Evolutionary conservation across 768 basidiomycete genomes (phyloP).

Genomic region (Agrocybe praecox): DNA sequence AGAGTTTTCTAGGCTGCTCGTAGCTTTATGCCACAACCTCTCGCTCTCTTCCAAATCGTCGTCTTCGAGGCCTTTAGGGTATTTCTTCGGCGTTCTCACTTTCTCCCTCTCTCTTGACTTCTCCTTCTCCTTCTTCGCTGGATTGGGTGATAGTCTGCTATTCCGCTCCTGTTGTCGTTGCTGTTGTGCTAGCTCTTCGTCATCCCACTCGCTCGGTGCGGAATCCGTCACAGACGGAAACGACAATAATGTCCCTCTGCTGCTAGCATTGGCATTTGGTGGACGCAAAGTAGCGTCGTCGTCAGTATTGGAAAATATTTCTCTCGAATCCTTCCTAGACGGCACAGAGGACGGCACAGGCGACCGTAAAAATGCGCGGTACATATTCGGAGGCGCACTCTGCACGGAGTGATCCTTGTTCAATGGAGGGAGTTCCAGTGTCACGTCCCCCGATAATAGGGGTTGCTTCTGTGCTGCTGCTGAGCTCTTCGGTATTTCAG

Average conservation of each 20-base stretch:
- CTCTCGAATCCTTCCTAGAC: slow-evolving; percentile 35
- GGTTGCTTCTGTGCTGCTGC: background rate
- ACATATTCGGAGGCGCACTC: slow-evolving; percentile 49
- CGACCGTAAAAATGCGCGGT: slow-evolving; percentile 28
- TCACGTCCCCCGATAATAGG: slow-evolving; percentile 3
- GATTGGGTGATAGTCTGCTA: slow-evolving; percentile 9
- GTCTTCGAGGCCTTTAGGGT: slow-evolving; percentile 48
- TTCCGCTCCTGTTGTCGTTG: slow-evolving; percentile 12
- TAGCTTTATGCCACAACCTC: slow-evolving; percentile 44
- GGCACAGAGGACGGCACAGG: slow-evolving; percentile 9
- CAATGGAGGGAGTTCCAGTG: slow-evolving; percentile 33
- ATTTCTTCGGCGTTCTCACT: slow-evolving; percentile 42
- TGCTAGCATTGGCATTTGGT: slow-evolving; percentile 3
- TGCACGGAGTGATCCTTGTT: slow-evolving; percentile 35
- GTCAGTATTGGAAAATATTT: slow-evolving; percentile 30
- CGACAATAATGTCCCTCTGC: slow-evolving; percentile 40
- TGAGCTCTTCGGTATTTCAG: slow-evolving; percentile 13
- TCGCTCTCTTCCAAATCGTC: slow-evolving; percentile 67
- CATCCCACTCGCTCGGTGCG: slow-evolving; percentile 41
- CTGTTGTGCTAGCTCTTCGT: slow-evolving; percentile 29
- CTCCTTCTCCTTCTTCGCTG: slow-evolving; percentile 27
- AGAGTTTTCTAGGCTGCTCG: slow-evolving; percentile 11
- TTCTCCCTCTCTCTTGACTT: slow-evolving; percentile 42
- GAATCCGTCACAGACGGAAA: slow-evolving; percentile 60
- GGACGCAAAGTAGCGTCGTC: slow-evolving; percentile 11